Evolutionary conservation across 768 basidiomycete species (phyloP).

Genomic region (Cyclocybe aegerita): DNA sequence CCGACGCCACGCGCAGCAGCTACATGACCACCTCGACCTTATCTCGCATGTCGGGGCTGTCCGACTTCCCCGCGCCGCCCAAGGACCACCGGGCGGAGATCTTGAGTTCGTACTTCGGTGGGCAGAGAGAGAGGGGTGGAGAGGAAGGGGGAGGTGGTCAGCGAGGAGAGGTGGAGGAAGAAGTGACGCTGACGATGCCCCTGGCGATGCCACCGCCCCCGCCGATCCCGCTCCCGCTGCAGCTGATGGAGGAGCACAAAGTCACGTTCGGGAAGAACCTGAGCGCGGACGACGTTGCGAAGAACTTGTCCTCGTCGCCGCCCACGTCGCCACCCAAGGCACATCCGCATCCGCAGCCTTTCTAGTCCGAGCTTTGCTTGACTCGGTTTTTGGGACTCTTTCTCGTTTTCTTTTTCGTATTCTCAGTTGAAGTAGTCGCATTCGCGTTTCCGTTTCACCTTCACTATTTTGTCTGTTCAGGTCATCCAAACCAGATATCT

Average conservation of each 20-base stretch:
- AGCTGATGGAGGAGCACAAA: slow-evolving; percentile 12
- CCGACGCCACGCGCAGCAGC: slow-evolving; percentile 45
- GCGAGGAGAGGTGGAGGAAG: slow-evolving; percentile 3
- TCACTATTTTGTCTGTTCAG: slow-evolving; percentile 9
- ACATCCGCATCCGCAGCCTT: no score
- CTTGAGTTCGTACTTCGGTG: slow-evolving; percentile 44
- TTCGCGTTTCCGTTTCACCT: not conserved
- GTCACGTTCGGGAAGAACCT: slow-evolving; percentile 23
- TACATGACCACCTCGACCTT: slow-evolving; percentile 59
- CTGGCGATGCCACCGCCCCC: not conserved
- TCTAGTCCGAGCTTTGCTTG: no score
- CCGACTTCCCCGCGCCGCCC: slow-evolving; percentile 73
- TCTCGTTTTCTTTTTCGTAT: no score
- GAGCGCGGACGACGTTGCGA: slow-evolving; percentile 20
- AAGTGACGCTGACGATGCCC: slow-evolving; percentile 23
- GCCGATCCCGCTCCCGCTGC: not conserved
- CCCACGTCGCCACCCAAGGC: not conserved
- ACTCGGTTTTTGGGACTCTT: not conserved
- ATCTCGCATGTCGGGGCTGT: slow-evolving; percentile 70
- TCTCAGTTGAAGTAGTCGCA: no score
- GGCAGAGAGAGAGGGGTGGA: not conserved
- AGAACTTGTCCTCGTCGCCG: slow-evolving; percentile 6
- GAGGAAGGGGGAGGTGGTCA: not conserved
- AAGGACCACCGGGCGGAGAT: slow-evolving; percentile 33
- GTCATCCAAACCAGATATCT: not conserved